These are phyloP conservation scores for Anisodus acutangulus DNA, from an alignment of 257 asterid species.

Conservation along the genomic window DNA sequence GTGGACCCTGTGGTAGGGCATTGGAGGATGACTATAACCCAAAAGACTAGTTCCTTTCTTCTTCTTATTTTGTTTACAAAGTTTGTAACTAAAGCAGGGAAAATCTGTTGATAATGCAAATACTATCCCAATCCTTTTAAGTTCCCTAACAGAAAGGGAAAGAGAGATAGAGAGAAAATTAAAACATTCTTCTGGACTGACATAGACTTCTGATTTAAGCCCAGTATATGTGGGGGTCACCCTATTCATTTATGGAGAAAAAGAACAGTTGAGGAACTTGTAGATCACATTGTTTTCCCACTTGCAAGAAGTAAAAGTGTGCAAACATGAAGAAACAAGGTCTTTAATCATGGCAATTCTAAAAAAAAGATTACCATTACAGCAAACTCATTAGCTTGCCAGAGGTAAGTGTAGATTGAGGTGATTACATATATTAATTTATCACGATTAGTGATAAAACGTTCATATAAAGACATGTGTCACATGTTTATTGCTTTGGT, in stretches of 20 bases:
- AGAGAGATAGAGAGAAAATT: not conserved
- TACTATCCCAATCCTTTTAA: not conserved
- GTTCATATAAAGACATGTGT: not conserved
- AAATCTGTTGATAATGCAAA: not conserved
- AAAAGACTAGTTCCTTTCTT: not conserved
- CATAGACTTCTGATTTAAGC: not conserved
- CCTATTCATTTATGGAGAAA: not conserved
- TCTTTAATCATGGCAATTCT: not conserved
- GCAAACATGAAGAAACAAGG: not conserved
- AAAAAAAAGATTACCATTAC: not conserved
- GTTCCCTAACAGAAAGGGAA: not conserved
- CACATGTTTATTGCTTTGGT: not conserved
- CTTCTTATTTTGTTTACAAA: not conserved
- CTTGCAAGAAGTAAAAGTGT: not conserved
- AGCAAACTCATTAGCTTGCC: not conserved
- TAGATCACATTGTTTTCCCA: not conserved
- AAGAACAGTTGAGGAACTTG: not conserved
- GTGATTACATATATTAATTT: not conserved
- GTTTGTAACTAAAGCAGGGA: not conserved
- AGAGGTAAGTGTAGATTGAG: not conserved
- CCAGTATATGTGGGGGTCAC: not conserved
- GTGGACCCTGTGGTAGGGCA: not conserved
- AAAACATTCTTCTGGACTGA: not conserved
- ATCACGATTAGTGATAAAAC: not conserved
- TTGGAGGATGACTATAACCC: not conserved